A percentile compares a stretch with the other conserved stretches of the same genome.
phyloP scores from a whole-genome alignment of 1,139 yeast genomes.

The Saccharomyces hybrid region DNA sequence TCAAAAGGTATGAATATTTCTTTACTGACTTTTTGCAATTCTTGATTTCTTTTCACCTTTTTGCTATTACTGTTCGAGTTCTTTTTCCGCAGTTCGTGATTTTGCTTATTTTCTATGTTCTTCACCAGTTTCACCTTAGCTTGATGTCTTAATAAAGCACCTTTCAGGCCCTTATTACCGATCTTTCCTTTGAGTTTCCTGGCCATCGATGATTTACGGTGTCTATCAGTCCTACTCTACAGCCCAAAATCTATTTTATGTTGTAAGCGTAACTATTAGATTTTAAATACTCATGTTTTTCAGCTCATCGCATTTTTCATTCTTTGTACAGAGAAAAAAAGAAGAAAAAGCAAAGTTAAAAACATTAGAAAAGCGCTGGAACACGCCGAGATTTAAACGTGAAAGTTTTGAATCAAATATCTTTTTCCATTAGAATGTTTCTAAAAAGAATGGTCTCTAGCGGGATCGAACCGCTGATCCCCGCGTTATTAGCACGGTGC shows the following conservation, averaged over 20 bases:
- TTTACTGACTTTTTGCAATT: conserved; percentile 17
- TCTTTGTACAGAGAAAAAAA: too few relatives aligned
- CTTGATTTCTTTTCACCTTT: conserved; percentile 17
- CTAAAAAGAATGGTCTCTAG: conserved; percentile 16
- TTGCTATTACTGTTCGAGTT: conserved; percentile 21
- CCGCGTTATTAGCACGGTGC: conserved; percentile 33
- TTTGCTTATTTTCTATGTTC: conserved; percentile 16
- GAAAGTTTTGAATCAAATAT: neutral
- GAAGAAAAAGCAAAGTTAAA: too few relatives aligned
- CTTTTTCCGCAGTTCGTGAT: conserved; percentile 20
- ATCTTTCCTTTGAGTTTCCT: conserved; percentile 30
- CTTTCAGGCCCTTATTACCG: conserved; percentile 41
- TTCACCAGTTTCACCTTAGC: conserved; percentile 15
- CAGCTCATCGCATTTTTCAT: too few relatives aligned
- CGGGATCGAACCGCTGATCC: conserved; percentile 31
- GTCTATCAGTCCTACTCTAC: neutral
- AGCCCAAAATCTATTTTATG: too few relatives aligned
- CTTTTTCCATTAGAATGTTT: too few relatives aligned
- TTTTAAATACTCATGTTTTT: too few relatives aligned
- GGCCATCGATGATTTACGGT: conserved; percentile 19
- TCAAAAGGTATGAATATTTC: conserved; percentile 50
- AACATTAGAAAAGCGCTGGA: too few relatives aligned
- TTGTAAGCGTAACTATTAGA: too few relatives aligned
- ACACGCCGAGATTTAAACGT: too few relatives aligned
- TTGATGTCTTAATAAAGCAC: conserved; percentile 37